Conservation (phyloP, 352 stramenopile species). For the Globisporangium heterothallicum region DNA sequence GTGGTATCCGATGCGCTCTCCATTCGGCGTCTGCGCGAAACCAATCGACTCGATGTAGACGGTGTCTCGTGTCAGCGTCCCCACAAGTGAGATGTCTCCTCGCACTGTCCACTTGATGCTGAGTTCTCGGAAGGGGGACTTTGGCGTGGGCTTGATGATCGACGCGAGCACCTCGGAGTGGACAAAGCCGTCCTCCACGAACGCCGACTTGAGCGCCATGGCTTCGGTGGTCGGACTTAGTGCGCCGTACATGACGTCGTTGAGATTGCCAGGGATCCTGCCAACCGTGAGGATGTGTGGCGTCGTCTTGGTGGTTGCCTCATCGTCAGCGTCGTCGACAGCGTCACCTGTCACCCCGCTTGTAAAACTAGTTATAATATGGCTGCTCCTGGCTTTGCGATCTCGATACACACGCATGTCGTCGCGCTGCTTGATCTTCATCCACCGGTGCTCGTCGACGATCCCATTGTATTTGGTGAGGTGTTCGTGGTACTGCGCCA, state of each 20-base stretch:
- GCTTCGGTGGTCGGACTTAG: conserved; percentile 39
- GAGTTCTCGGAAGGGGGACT: conserved; percentile 46
- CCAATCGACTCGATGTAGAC: conserved; percentile 50
- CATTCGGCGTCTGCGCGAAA: conserved; percentile 28
- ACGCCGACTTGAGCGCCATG: conserved; percentile 50
- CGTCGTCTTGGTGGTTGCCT: not conserved
- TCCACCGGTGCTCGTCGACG: conserved; percentile 36
- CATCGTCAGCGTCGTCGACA: not conserved
- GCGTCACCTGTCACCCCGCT: not conserved
- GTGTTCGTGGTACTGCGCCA: conserved; percentile 1
- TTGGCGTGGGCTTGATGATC: conserved; percentile 25
- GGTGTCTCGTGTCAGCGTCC: conserved; percentile 43
- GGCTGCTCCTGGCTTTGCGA: not conserved
- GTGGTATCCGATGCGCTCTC: conserved; percentile 49
- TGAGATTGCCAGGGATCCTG: conserved; percentile 27
- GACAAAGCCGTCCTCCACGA: conserved; percentile 40
- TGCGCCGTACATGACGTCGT: conserved; percentile 59
- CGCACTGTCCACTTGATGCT: conserved; percentile 56
- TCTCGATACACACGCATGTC: conserved; percentile 2
- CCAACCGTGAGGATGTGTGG: conserved; percentile 24
- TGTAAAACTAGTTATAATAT: not conserved
- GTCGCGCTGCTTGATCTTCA: conserved; percentile 26
- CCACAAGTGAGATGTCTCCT: conserved; percentile 21
- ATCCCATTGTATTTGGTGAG: conserved; percentile 19
- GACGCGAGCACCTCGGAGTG: conserved; percentile 39